Conservation (phyloP, 306 rosid species). For the Ochetophila trinervis region DNA sequence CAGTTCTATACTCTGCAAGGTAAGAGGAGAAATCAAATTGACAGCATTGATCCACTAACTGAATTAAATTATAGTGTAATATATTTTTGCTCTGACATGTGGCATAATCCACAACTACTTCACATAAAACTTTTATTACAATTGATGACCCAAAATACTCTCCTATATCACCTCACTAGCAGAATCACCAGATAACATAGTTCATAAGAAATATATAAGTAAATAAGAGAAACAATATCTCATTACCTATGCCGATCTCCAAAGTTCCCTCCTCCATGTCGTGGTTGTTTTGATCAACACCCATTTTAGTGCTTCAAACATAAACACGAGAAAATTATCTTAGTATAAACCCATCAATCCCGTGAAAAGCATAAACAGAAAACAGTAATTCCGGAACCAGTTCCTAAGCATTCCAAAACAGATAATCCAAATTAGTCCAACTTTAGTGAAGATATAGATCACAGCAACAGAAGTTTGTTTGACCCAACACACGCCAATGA, state of each 20-base stretch:
- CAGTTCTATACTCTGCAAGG: conserved; percentile 92
- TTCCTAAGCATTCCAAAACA: neutral
- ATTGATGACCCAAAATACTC: conserved; percentile 1
- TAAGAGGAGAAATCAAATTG: conserved; percentile 14
- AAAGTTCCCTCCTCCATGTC: conserved; percentile 66
- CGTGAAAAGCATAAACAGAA: conserved; percentile 18
- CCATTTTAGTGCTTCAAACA: conserved; percentile 54
- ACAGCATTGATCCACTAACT: neutral
- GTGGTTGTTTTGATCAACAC: conserved; percentile 49
- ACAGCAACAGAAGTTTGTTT: neutral
- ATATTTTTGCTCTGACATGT: neutral
- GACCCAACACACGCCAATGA: neutral
- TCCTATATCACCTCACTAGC: neutral
- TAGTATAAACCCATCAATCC: conserved; percentile 21
- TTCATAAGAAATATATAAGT: conserved; percentile 9
- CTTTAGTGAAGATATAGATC: conserved; percentile 8
- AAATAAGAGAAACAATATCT: conserved; percentile 15
- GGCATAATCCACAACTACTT: neutral
- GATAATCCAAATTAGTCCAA: neutral
- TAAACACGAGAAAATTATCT: neutral
- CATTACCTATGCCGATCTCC: conserved; percentile 97
- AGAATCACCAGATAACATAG: neutral
- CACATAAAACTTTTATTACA: neutral
- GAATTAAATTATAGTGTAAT: neutral
- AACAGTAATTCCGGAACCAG: neutral